phyloP scores from a whole-genome alignment of 164 flowering plant species.

The Liriodendron chinense region DNA sequence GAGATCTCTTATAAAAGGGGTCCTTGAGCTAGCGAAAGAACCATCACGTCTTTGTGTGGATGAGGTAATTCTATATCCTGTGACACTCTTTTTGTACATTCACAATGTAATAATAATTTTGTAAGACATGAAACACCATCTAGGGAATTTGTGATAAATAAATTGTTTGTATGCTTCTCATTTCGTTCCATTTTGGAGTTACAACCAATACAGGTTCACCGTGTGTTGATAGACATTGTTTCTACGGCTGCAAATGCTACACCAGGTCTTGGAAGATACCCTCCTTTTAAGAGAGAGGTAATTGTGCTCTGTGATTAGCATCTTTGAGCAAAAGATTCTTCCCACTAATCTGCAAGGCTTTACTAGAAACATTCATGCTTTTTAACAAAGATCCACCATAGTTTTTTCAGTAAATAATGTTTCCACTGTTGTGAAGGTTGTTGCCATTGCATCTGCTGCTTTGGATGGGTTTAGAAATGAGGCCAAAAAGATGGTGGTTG shows the following conservation, averaged over 20 bases:
- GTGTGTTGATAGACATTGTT: conserved; percentile 88
- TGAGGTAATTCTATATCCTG: conserved; percentile 59
- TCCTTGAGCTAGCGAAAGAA: conserved; percentile 93
- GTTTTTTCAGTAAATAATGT: not conserved
- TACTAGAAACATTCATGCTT: not conserved
- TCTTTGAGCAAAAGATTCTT: conserved; percentile 1
- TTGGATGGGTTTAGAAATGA: conserved; percentile 82
- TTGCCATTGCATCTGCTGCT: conserved; percentile 86
- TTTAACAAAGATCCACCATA: not conserved
- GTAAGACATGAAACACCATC: not conserved
- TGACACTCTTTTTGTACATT: not conserved
- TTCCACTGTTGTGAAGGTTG: conserved; percentile 44
- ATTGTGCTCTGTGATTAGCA: not conserved
- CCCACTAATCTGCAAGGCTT: not conserved
- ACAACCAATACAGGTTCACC: conserved; percentile 62
- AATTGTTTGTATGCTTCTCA: not conserved
- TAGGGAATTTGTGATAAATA: not conserved
- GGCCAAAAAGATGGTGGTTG: conserved; percentile 97
- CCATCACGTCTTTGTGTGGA: conserved; percentile 97
- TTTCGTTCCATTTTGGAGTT: not conserved
- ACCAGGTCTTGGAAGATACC: conserved; percentile 97
- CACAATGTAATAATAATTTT: too few relatives aligned
- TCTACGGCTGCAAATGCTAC: conserved; percentile 93
- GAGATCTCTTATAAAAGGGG: conserved; percentile 85
- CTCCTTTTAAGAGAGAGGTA: conserved; percentile 98